Evolutionary conservation across 805 yeast genomes (phyloP).

Genomic region (Lachancea sp.): DNA sequence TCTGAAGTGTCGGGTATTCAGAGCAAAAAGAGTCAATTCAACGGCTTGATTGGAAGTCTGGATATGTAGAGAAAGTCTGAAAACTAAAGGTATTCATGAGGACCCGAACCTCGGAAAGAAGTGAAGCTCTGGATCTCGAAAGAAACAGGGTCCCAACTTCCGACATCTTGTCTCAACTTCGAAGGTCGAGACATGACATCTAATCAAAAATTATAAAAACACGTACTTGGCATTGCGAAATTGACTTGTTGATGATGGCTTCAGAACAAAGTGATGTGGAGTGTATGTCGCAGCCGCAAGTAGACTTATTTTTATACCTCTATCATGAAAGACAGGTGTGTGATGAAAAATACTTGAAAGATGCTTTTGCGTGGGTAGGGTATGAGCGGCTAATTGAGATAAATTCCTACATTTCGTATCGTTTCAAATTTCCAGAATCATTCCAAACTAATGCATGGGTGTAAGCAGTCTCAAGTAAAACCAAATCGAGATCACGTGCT

Average conservation of each 20-base stretch:
- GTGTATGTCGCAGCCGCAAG: no score
- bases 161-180: conserved; percentile 3
- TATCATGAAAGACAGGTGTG: no score
- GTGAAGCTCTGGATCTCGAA: neutral
- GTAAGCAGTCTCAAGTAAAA: neutral
- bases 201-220: conserved; percentile 9
- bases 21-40: conserved; percentile 37
- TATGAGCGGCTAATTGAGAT: neutral
- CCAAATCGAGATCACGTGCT: no score
- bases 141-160: neutral
- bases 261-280: no score
- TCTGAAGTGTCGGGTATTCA: conserved; percentile 91
- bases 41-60: neutral
- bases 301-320: no score
- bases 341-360: neutral
- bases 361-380: conserved; percentile 1
- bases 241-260: conserved; percentile 20
- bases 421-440: no score
- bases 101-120: conserved; percentile 62
- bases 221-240: conserved; percentile 61
- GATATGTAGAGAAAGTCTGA: conserved; percentile 3
- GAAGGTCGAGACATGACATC: neutral
- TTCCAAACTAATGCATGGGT: neutral
- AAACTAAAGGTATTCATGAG: conserved; percentile 36
- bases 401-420: neutral